These are phyloP conservation scores for Suillus clintonianus DNA, from an alignment of 768 basidiomycete species.

Conservation along the genomic window DNA sequence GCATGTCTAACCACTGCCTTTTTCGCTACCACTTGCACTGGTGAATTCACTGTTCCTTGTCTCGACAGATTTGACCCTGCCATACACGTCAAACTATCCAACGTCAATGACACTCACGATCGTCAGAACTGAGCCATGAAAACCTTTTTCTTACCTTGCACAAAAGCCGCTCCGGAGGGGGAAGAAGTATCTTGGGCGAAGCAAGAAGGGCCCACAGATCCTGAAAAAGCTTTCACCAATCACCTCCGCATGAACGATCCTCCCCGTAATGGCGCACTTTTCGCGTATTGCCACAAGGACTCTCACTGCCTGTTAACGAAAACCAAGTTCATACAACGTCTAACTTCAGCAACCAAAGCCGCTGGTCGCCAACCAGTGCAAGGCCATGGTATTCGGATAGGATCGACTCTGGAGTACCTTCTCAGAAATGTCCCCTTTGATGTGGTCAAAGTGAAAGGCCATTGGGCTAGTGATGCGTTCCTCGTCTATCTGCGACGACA, in stretches of 20 bases:
- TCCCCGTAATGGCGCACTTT: conserved; percentile 23
- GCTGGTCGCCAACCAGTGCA: neutral
- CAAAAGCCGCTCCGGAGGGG: conserved; percentile 24
- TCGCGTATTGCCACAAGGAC: conserved; percentile 22
- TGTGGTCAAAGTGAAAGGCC: conserved; percentile 35
- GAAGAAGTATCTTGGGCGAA: conserved; percentile 38
- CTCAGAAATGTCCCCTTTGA: conserved; percentile 38
- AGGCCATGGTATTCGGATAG: conserved; percentile 29
- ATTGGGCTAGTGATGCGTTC: conserved; percentile 40
- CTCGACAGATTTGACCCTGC: conserved; percentile 33
- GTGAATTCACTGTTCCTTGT: conserved; percentile 39
- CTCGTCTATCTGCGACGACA: conserved; percentile 28
- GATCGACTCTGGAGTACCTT: conserved; percentile 38
- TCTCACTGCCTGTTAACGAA: conserved; percentile 25
- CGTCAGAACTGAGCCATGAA: conserved; percentile 12
- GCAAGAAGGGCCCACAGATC: conserved; percentile 30
- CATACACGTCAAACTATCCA: conserved; percentile 28
- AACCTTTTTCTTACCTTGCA: conserved; percentile 31
- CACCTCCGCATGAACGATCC: conserved; percentile 32
- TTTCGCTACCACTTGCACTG: conserved; percentile 32
- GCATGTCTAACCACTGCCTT: conserved; percentile 39
- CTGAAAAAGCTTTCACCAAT: conserved; percentile 16
- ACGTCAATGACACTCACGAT: conserved; percentile 25
- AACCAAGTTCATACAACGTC: conserved; percentile 18
- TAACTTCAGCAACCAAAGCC: neutral